Evolutionary conservation across 139 green algal genomes (phyloP).

Genomic region (Chlamydomonas urium): DNA sequence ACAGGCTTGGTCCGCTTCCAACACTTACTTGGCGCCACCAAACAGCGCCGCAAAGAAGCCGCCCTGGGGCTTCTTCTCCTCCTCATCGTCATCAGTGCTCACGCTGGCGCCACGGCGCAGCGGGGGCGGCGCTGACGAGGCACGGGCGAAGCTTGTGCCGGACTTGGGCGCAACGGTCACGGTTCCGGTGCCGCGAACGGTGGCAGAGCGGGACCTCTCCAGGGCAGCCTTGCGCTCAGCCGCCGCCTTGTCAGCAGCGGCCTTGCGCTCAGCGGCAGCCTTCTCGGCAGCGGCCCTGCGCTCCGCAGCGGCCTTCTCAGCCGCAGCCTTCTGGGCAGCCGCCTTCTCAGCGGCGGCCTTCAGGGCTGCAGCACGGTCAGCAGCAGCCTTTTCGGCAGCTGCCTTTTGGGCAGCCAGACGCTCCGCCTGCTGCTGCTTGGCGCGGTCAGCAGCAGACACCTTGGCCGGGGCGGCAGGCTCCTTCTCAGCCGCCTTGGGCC

Average conservation of each 20-base stretch:
- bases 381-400: conserved; percentile 7
- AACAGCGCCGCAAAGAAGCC: background rate
- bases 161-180: background rate
- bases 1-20: too few relatives aligned
- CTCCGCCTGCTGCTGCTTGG: too few relatives aligned
- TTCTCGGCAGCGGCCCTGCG: background rate
- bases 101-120: too few relatives aligned
- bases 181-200: background rate
- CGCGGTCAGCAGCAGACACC: too few relatives aligned
- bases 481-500: too few relatives aligned
- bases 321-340: conserved; percentile 5
- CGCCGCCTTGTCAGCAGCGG: background rate
- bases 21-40: background rate
- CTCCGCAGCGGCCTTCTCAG: conserved; percentile 12
- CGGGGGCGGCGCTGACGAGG: too few relatives aligned
- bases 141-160: too few relatives aligned
- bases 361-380: background rate
- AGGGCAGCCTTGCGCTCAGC: background rate
- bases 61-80: background rate
- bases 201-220: background rate
- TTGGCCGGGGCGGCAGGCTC: too few relatives aligned
- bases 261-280: conserved; percentile 5
- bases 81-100: too few relatives aligned
- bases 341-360: conserved; percentile 2
- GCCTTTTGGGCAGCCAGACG: too few relatives aligned